Base-by-base conservation (phyloP, 2,329 filamentous ascomycete genomes). In the Aureobasidium sp. region DNA sequence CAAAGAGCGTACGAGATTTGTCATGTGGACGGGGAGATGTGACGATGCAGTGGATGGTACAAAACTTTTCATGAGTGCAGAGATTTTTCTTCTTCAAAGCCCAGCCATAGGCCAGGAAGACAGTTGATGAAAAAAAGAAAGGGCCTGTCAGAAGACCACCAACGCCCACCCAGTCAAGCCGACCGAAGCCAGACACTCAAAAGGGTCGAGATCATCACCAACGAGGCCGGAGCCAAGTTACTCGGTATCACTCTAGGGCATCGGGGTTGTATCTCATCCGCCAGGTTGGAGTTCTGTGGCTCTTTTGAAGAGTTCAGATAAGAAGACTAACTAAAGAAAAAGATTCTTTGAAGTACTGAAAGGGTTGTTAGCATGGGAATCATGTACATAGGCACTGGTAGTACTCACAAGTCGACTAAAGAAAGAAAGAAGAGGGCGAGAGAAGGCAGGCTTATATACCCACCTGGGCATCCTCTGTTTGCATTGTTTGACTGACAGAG, bases 261-360 rank as follows among this genome's bases (percentile, higher is more conserved):
- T 82, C 86, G 90, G 90, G 88, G 90, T 90, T 89, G 72, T 71
- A 67, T 78, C 77, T 95, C 90, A 94, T 95, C 90, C 90, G 89
- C 89, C 90, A 91, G 90, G 89, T 87, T 93, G 85, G 86, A 86
- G 84, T 80, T 91, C 88, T 93, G 88, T 91, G 85, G 89, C 91
- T 96, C 83, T 82, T 88, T 84, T 91, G 84, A 85, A 86, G 85
- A 93, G 88, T 86, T 90, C 88, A 94, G 89, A 90, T 86, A 83
- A 82, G 84, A 88, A 91, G 86, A 86, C 90, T 83, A 87, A 92
- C 91, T 96, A 91, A 96, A 89, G 29, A 96, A 95, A 31, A 90
- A 90, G 90, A 93, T 93, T 92, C 89, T 91, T 41, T 64, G 29
- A 31, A 31, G 29, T 31, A 31, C 62, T 55, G 22, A 29, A 49